Conservation (phyloP, 306 rosid genomes). For the barrel medic (Medicago truncatula) region MtrunA17r5.0-ANR NC_053042.1:52800501-52801000, state of each 20-base stretch:
- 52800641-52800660: conserved; percentile 16
- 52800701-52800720: conserved; percentile 18
- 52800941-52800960: conserved; percentile 35
- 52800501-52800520: conserved; percentile 11
- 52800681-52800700: conserved; percentile 17
- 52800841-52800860: conserved; percentile 26
- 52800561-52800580: conserved; percentile 72
- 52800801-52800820: conserved; percentile 10
- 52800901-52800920: background rate
- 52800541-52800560: background rate
- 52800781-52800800: background rate
- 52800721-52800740: conserved; percentile 23
- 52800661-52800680: background rate
- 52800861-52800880: background rate
- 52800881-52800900: conserved; percentile 16
- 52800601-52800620: conserved; percentile 85
- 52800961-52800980: conserved; percentile 5
- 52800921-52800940: conserved; percentile 14
- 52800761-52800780: conserved; percentile 6
- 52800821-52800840: conserved; percentile 11
- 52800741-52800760: conserved; percentile 22
- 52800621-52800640: conserved; percentile 62
- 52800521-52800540: background rate
- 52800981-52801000: background rate
- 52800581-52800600: conserved; percentile 91